phyloP scores from a whole-genome alignment of 148 eudicot genomes.

The Silene latifolia region DNA sequence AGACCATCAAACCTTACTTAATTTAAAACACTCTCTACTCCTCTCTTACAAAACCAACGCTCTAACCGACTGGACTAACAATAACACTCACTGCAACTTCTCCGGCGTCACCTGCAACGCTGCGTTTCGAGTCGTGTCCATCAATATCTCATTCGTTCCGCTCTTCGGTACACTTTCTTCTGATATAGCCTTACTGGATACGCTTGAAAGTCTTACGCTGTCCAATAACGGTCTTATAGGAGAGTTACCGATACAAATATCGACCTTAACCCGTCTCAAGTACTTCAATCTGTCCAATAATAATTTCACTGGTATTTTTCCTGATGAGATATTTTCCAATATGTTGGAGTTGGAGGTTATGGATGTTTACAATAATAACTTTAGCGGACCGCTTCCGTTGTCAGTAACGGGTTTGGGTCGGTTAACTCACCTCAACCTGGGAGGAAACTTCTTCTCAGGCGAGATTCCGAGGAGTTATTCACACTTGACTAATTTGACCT shows the following conservation, averaged over 20 bases:
- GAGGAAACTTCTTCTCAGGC: slow-evolving; percentile 77
- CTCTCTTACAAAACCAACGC: slow-evolving; percentile 20
- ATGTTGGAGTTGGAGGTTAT: slow-evolving; percentile 38
- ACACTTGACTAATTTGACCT: slow-evolving; percentile 27
- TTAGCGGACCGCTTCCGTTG: slow-evolving; percentile 50
- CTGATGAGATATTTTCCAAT: slow-evolving; percentile 19
- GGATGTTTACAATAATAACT: slow-evolving; percentile 68
- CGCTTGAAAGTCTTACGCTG: slow-evolving; percentile 45
- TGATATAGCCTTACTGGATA: slow-evolving; percentile 42
- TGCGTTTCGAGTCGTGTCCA: slow-evolving; percentile 34
- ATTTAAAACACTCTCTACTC: slow-evolving; percentile 50
- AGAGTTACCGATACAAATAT: slow-evolving; percentile 36
- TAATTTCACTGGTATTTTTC: slow-evolving; percentile 38
- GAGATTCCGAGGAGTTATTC: slow-evolving; percentile 55
- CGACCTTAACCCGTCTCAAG: slow-evolving; percentile 30
- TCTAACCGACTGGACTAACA: slow-evolving; percentile 49
- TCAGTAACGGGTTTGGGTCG: slow-evolving; percentile 30
- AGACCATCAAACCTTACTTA: slow-evolving; percentile 46
- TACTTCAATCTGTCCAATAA: slow-evolving; percentile 54
- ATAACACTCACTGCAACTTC: slow-evolving; percentile 55
- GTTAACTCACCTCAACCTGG: slow-evolving; percentile 37
- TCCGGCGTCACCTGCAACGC: slow-evolving; percentile 63
- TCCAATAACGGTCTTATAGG: slow-evolving; percentile 53
- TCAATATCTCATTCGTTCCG: slow-evolving; percentile 35
- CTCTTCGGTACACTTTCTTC: slow-evolving; percentile 52